Evolutionary conservation across 495 filamentous ascomycete species (phyloP).

Genomic region (Pseudoneurospora amorphoporcata): DNA sequence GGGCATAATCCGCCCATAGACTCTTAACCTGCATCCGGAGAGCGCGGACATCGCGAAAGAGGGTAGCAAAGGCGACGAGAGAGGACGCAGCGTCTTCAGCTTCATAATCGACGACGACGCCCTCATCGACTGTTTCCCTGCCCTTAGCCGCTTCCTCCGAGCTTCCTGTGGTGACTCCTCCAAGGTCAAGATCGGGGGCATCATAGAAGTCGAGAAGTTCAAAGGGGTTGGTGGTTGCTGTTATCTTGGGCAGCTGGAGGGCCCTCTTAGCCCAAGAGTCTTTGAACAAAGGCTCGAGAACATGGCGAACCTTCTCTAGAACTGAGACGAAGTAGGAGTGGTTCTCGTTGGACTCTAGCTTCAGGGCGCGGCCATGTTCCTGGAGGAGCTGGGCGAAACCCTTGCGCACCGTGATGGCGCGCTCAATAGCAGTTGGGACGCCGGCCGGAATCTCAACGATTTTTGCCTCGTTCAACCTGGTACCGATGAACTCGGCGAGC

Average conservation of each 20-base stretch:
- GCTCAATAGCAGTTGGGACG: neutral
- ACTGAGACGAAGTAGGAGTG: neutral
- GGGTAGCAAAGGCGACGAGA: conserved; percentile 1
- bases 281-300: neutral
- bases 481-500: neutral
- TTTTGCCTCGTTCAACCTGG: neutral
- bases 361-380: neutral
- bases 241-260: neutral
- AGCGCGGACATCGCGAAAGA: neutral
- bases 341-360: neutral
- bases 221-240: neutral
- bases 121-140: neutral
- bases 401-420: neutral
- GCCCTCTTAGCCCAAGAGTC: neutral
- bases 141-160: neutral
- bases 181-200: neutral
- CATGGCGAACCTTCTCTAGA: neutral
- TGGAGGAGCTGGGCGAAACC: neutral
- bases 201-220: neutral
- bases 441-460: neutral
- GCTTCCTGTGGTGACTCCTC: neutral
- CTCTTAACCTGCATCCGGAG: neutral
- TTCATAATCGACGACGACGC: neutral
- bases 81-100: neutral
- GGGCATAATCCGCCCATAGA: neutral